These are phyloP conservation scores for Cordyceps farinosa DNA, from an alignment of 2,329 filamentous ascomycete species.

Conservation along the genomic window DNA sequence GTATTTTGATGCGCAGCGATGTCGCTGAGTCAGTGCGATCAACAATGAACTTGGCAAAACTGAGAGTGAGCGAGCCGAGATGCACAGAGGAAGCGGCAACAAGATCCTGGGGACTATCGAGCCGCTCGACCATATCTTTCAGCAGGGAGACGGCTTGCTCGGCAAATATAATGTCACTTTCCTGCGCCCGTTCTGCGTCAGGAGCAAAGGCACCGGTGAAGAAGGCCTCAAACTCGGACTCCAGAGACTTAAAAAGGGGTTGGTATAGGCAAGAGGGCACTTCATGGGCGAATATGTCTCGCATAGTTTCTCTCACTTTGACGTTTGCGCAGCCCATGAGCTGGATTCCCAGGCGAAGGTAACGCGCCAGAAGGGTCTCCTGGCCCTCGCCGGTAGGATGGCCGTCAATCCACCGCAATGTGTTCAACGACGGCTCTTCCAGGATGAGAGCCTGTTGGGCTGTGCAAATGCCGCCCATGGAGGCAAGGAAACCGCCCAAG, in stretches of 20 bases:
- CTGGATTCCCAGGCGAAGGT: slow-evolving; percentile 61
- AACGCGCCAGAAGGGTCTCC: slow-evolving; percentile 57
- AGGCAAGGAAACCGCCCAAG: slow-evolving; percentile 64
- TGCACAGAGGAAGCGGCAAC: slow-evolving; percentile 61
- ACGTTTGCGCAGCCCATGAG: slow-evolving; percentile 62
- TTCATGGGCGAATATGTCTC: slow-evolving; percentile 64
- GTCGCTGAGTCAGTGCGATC: slow-evolving; percentile 52
- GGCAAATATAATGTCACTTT: slow-evolving; percentile 62
- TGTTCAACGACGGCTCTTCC: slow-evolving; percentile 55
- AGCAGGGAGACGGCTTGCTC: slow-evolving; percentile 64
- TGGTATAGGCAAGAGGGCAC: slow-evolving; percentile 60
- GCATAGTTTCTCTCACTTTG: slow-evolving; percentile 62
- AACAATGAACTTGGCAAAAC: slow-evolving; percentile 65
- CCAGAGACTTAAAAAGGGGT: slow-evolving; percentile 61
- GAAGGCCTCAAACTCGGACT: slow-evolving; percentile 60
- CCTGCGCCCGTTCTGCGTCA: slow-evolving; percentile 48
- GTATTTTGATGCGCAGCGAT: slow-evolving; percentile 62
- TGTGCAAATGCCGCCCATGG: slow-evolving; percentile 62
- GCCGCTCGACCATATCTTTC: slow-evolving; percentile 59
- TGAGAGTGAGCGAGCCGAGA: slow-evolving; percentile 60
- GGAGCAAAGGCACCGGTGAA: slow-evolving; percentile 54
- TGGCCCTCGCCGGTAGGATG: slow-evolving; percentile 56
- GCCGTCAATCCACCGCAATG: slow-evolving; percentile 63
- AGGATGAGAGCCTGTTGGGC: slow-evolving; percentile 54
- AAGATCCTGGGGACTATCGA: slow-evolving; percentile 61